Conservation (phyloP, 192 early-diverging fungal species). For the Coemansia sp. region DNA sequence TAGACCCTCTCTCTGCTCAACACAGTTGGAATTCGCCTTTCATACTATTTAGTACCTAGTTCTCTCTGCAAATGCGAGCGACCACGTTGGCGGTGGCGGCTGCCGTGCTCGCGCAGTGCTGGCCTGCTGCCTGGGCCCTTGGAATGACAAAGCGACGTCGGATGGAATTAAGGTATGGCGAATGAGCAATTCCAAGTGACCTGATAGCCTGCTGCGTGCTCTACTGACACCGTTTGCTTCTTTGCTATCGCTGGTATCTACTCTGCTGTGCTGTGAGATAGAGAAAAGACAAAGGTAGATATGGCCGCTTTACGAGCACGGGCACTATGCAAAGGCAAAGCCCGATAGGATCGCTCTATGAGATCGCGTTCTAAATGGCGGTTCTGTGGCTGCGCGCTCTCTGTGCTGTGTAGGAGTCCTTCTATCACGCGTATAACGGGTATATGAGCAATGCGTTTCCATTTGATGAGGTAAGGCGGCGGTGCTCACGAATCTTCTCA, state of each 20-base stretch:
- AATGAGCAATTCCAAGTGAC: background rate
- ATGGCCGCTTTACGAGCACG: background rate
- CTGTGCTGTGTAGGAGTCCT: conserved; percentile 47
- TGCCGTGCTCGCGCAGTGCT: conserved; percentile 2
- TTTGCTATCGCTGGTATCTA: background rate
- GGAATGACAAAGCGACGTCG: conserved; percentile 42
- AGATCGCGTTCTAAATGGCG: background rate
- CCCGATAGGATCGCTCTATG: too few relatives aligned
- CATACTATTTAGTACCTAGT: too few relatives aligned
- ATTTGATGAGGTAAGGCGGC: conserved; percentile 67
- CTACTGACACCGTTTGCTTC: background rate
- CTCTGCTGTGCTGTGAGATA: background rate
- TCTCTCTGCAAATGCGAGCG: conserved; percentile 14
- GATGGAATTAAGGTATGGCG: conserved; percentile 24
- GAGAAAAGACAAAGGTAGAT: conserved; percentile 21
- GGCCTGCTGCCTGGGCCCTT: conserved; percentile 14
- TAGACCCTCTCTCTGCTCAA: background rate
- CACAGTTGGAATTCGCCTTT: background rate
- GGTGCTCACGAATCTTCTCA: background rate
- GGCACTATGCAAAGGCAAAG: background rate
- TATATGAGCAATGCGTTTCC: conserved; percentile 90
- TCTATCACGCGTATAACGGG: conserved; percentile 76
- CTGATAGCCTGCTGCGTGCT: background rate
- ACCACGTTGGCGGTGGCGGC: conserved; percentile 6
- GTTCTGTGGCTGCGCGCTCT: background rate